phyloP scores from a whole-genome alignment of 257 asterid species.

The Knoxia roxburghii region DNA sequence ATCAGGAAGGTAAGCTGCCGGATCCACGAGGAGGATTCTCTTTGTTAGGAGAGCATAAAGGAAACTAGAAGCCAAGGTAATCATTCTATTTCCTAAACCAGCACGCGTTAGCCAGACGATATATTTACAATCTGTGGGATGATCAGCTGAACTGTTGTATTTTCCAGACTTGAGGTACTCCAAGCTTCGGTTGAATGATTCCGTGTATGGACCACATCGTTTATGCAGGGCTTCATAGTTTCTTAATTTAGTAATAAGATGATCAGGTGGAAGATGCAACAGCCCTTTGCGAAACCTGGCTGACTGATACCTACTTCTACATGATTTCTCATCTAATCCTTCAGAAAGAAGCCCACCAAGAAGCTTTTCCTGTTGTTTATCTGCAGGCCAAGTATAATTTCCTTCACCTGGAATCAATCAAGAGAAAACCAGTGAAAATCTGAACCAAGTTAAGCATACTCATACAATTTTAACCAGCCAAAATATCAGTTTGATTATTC shows the following conservation, averaged over 20 bases:
- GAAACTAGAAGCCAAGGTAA: constrained; percentile 65
- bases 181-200: constrained; percentile 45
- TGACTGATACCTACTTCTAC: constrained; percentile 67
- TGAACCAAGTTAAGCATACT: not conserved
- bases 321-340: constrained; percentile 58
- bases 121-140: constrained; percentile 55
- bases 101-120: constrained; percentile 54
- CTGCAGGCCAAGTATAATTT: constrained; percentile 26
- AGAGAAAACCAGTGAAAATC: not conserved
- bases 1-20: constrained; percentile 49
- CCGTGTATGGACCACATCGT: constrained; percentile 68
- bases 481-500: not conserved
- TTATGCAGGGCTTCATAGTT: constrained; percentile 66
- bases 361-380: constrained; percentile 37
- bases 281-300: constrained; percentile 36
- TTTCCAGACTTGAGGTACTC: constrained; percentile 39
- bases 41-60: constrained; percentile 78
- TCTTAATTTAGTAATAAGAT: constrained; percentile 61
- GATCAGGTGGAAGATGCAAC: constrained; percentile 40
- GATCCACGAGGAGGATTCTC: constrained; percentile 69
- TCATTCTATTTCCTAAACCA: constrained; percentile 72
- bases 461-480: not conserved
- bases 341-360: constrained; percentile 57
- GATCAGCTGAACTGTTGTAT: constrained; percentile 16
- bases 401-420: constrained; percentile 17